Evolutionary conservation across 1,139 yeast species (phyloP).

Genomic region (Candida sanyaensis): DNA sequence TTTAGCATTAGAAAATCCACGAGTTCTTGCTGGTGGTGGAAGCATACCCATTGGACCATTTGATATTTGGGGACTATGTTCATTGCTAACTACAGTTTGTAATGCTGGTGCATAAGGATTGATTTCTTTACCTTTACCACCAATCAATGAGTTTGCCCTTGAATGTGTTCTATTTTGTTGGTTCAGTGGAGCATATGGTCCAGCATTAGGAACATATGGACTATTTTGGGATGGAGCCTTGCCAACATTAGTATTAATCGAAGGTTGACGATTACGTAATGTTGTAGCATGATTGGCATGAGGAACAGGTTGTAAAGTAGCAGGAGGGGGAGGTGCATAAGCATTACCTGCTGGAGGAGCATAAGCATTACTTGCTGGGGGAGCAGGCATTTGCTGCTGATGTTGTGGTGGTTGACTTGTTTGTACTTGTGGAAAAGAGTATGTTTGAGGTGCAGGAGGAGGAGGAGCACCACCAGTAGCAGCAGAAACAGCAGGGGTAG

Average conservation of each 20-base stretch:
- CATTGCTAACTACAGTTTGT: conserved; percentile 20
- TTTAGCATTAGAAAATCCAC: conserved; percentile 32
- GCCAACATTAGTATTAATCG: conserved; percentile 23
- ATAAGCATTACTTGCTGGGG: conserved; percentile 6
- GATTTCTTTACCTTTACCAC: conserved; percentile 43
- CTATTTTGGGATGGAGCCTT: conserved; percentile 22
- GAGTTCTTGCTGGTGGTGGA: conserved; percentile 20
- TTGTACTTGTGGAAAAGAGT: conserved; percentile 8
- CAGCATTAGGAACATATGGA: conserved; percentile 49
- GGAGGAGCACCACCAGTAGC: neutral
- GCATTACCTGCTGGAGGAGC: conserved; percentile 8
- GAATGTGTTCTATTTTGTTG: conserved; percentile 39
- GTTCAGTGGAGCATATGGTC: conserved; percentile 47
- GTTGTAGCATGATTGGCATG: conserved; percentile 2
- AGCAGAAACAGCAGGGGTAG: neutral
- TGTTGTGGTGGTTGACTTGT: conserved; percentile 6
- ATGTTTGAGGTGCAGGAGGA: conserved; percentile 4
- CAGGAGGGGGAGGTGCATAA: conserved; percentile 7
- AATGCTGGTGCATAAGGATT: conserved; percentile 49
- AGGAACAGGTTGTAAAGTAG: conserved; percentile 13
- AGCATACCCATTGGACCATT: conserved; percentile 8
- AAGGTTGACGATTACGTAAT: conserved; percentile 6
- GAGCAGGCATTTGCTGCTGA: neutral
- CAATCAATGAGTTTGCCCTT: conserved; percentile 44
- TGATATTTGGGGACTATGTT: conserved; percentile 4